Conservation (phyloP, 371 early-diverging fungal species). For the Gilbertella persicaria region DNA sequence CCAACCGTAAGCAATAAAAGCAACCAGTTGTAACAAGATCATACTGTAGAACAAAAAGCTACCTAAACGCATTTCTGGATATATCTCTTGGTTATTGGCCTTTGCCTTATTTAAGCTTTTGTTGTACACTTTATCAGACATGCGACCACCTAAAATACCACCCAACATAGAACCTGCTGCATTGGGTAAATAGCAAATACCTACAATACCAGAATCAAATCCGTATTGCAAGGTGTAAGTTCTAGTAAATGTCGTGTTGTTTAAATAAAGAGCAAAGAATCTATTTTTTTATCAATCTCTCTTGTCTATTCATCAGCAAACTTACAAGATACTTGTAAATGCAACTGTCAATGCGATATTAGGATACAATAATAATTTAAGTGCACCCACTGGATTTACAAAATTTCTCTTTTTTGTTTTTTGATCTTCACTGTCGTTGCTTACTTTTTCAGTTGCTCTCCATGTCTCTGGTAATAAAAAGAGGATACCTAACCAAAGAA, state of each 20-base stretch:
- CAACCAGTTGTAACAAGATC: constrained; percentile 17
- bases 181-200: constrained; percentile 37
- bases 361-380: constrained; percentile 26
- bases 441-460: constrained; percentile 1
- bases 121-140: constrained; percentile 34
- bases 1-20: constrained; percentile 47
- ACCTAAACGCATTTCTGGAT: constrained; percentile 46
- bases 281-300: constrained; percentile 4
- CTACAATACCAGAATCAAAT: constrained; percentile 30
- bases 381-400: constrained; percentile 38
- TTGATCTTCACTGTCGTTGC: background rate
- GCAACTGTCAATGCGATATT: constrained; percentile 34
- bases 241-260: constrained; percentile 39
- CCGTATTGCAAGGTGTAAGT: constrained; percentile 36
- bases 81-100: constrained; percentile 11
- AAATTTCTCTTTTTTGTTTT: constrained; percentile 5
- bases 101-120: constrained; percentile 21
- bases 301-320: background rate
- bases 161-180: constrained; percentile 38
- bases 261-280: constrained; percentile 31
- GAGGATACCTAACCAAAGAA: constrained; percentile 30
- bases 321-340: constrained; percentile 43
- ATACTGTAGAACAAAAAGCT: constrained; percentile 22
- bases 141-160: constrained; percentile 35
- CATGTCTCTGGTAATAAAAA: constrained; percentile 50